Conservation (phyloP, 2,329 filamentous ascomycete genomes). For the Talaromyces sp. region DNA sequence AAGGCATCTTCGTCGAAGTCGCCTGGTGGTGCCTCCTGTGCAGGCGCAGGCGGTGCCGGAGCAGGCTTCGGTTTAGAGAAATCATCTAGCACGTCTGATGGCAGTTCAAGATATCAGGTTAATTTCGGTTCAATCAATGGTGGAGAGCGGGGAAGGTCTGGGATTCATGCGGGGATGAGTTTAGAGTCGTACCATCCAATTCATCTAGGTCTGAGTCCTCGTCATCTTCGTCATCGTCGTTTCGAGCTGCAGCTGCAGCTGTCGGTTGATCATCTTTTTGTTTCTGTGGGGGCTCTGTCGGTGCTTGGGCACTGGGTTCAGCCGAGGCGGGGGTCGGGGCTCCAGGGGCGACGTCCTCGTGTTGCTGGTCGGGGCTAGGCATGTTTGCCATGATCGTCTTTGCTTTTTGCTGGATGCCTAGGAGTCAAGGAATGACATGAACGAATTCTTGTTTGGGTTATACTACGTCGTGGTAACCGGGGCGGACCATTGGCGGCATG, state of each 20-base stretch:
- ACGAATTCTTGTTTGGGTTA: neutral
- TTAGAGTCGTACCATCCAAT: constrained; percentile 69
- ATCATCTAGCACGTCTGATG: constrained; percentile 83
- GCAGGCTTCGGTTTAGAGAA: constrained; percentile 66
- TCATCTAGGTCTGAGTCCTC: constrained; percentile 95
- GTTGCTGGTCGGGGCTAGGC: neutral
- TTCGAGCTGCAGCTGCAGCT: neutral
- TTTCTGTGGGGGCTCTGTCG: constrained; percentile 1
- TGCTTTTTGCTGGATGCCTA: neutral
- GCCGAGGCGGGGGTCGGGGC: constrained; percentile 3
- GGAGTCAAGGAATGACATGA: neutral
- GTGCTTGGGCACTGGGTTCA: neutral
- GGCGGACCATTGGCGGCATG: constrained; percentile 19
- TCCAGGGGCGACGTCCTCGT: neutral
- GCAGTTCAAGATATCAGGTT: neutral
- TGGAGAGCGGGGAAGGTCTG: neutral
- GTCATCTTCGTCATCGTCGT: constrained; percentile 54
- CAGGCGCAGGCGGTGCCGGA: constrained; percentile 17
- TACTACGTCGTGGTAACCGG: neutral
- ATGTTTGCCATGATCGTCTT: constrained; percentile 2
- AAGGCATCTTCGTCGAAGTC: constrained; percentile 58
- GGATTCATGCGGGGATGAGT: neutral
- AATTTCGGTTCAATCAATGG: neutral
- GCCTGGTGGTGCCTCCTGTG: constrained; percentile 15
- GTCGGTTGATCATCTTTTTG: neutral